phyloP scores from a whole-genome alignment of 2,329 filamentous ascomycete species.

The Colletotrichum navitas region DNA sequence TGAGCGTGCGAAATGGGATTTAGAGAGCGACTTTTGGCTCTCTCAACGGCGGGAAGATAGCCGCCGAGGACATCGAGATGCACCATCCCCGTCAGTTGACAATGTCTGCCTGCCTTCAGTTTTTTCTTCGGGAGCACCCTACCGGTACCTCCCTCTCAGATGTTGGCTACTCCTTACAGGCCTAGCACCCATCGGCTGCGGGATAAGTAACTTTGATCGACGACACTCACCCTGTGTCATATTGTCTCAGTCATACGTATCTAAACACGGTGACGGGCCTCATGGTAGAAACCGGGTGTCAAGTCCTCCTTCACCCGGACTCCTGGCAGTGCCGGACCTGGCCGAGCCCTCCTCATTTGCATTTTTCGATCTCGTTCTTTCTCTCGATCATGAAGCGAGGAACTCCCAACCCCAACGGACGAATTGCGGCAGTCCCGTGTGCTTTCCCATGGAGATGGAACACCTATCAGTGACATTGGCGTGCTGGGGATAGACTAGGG shows the following conservation, averaged over 20 bases:
- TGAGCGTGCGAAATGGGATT: not conserved
- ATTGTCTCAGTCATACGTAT: not conserved
- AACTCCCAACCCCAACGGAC: not conserved
- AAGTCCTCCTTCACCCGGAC: not conserved
- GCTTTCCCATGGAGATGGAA: not conserved
- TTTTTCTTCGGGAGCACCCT: not conserved
- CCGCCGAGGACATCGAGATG: not conserved
- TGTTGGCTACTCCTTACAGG: too few species aligned
- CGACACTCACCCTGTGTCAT: not conserved
- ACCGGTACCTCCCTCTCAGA: not conserved
- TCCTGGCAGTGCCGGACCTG: not conserved
- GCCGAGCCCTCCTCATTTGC: not conserved
- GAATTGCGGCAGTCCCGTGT: conserved; percentile 7
- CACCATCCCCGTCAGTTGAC: not conserved
- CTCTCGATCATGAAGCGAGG: too few species aligned
- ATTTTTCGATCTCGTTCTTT: not conserved
- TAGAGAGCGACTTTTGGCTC: not conserved
- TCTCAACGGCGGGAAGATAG: not conserved
- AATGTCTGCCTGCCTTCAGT: not conserved
- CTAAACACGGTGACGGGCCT: not conserved
- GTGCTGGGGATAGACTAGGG: not conserved
- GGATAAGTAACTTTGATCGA: not conserved
- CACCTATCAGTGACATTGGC: not conserved
- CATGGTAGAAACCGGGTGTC: not conserved
- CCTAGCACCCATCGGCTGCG: not conserved